Evolutionary conservation across 2,329 filamentous ascomycete genomes (phyloP).

Genomic region (Penicillium sp.): DNA sequence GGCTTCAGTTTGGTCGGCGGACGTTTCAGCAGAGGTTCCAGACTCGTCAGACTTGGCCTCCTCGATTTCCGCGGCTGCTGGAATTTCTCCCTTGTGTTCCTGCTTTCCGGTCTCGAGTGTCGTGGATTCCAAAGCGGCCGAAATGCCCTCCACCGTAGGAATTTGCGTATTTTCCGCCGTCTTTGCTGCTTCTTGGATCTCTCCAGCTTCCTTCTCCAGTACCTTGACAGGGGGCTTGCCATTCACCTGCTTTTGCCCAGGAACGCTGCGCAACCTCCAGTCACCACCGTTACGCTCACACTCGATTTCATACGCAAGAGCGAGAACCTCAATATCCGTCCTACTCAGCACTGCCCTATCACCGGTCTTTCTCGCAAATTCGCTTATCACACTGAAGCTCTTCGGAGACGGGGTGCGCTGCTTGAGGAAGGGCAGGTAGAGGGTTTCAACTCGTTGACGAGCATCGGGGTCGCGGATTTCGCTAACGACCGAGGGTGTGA

Average conservation of each 20-base stretch:
- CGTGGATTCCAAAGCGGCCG: slow-evolving; percentile 34
- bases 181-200: slow-evolving; percentile 32
- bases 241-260: slow-evolving; percentile 79
- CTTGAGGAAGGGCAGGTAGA: slow-evolving; percentile 82
- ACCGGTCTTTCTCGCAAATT: slow-evolving; percentile 87
- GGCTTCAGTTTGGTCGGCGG: slow-evolving; percentile 32
- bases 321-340: slow-evolving; percentile 87
- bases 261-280: slow-evolving; percentile 78
- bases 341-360: slow-evolving; percentile 86
- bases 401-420: slow-evolving; percentile 74
- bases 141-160: slow-evolving; percentile 34
- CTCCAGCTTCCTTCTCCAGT: slow-evolving; percentile 41
- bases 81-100: slow-evolving; percentile 24
- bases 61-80: slow-evolving; percentile 28
- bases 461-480: slow-evolving; percentile 89
- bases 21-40: not conserved
- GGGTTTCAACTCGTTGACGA: slow-evolving; percentile 78
- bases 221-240: slow-evolving; percentile 64
- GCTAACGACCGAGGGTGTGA: slow-evolving; percentile 80
- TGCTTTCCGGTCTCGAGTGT: slow-evolving; percentile 36
- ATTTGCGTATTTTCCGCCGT: slow-evolving; percentile 30
- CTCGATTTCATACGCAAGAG: slow-evolving; percentile 92
- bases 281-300: slow-evolving; percentile 88
- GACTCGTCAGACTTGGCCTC: slow-evolving; percentile 14
- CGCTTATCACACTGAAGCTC: slow-evolving; percentile 78